Conservation (phyloP, 108 stramenopile species). For the Nitzschia palea region DNA sequence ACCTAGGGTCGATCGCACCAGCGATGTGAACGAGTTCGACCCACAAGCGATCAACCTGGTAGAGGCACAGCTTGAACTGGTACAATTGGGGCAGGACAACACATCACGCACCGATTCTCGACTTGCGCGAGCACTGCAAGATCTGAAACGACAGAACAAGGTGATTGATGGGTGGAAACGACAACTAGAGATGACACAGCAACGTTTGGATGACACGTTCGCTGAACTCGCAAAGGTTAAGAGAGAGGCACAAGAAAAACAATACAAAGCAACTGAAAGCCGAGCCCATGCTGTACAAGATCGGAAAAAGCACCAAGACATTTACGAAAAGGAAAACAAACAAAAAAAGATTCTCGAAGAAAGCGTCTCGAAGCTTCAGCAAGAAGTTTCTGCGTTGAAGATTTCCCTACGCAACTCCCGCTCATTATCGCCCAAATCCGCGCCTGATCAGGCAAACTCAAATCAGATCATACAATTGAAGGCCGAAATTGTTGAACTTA, state of each 20-base stretch:
- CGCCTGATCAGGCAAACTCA: not conserved
- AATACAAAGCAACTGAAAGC: constrained; percentile 18
- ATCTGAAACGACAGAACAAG: constrained; percentile 26
- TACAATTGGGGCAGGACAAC: constrained; percentile 11
- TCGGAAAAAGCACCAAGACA: constrained; percentile 7
- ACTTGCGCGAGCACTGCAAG: constrained; percentile 21
- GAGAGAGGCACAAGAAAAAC: constrained; percentile 8
- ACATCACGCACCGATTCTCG: constrained; percentile 5
- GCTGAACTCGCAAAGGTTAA: constrained; percentile 8
- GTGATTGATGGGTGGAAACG: constrained; percentile 22
- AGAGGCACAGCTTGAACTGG: constrained; percentile 21
- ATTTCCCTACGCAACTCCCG: constrained; percentile 11
- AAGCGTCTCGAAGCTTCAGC: constrained; percentile 11
- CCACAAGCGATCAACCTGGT: not conserved
- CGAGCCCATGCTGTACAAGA: constrained; percentile 20
- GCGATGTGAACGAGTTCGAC: not conserved
- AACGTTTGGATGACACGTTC: constrained; percentile 15
- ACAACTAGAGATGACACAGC: constrained; percentile 16
- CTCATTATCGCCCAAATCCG: not conserved
- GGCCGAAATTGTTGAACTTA: constrained; percentile 29
- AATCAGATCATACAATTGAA: constrained; percentile 15
- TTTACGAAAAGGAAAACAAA: constrained; percentile 10
- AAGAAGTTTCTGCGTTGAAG: constrained; percentile 20
- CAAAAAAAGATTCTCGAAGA: constrained; percentile 11
- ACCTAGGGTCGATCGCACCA: not conserved